Evolutionary conservation across 2,329 filamentous ascomycete genomes (phyloP), one percentile per base, ranked within the genome.

Genomic region (Fusarium agapanthi): DNA sequence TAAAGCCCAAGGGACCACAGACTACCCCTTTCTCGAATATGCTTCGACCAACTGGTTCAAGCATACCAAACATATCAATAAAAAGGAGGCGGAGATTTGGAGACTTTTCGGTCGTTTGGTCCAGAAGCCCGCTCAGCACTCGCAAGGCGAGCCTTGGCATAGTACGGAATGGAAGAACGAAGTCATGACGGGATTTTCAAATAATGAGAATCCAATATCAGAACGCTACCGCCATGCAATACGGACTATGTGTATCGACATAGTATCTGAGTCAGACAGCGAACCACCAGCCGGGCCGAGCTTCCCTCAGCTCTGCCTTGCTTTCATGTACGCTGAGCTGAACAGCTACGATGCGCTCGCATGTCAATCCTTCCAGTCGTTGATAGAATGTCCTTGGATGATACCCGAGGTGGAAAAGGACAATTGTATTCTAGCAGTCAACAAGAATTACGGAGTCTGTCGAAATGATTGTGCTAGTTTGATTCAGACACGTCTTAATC

Each of bases 371-470:
- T 64, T 66, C 10, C 41, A 22, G 7, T 7, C 22, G 0, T 15
- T 64, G 4, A 5, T 37, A 16, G 13, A 12, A 22, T 0, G 0
- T 2, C 20, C 44, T 30, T 15, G 26, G 26, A 6, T 2, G 7
- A 0, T 22, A 12, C 0, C 6, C 22, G 4, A 10, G n/a, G 16
- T 43, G 3, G 40, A 16, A 24, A 7, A 4, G 3, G 0, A 4
- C 0, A 24, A 16, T 16, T 47, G 44, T 12, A 12, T 57, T n/a
- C 4, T 66, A 16, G 37, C 38, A n/a, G 32, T 6, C 6, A 16
- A 11, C 8, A 62, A 55, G 6, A 30, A 45, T 1, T 44, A 66
- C 18, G 11, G 14, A 5, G 2, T 2, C 1, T 64, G 63, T 10
- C 18, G 7, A 3, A 34, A 50, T 5, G 22, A 6, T 22, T 66